Evolutionary conservation across 2,329 filamentous ascomycete genomes (phyloP).

Genomic region (Emergomyces pasteurianus): DNA sequence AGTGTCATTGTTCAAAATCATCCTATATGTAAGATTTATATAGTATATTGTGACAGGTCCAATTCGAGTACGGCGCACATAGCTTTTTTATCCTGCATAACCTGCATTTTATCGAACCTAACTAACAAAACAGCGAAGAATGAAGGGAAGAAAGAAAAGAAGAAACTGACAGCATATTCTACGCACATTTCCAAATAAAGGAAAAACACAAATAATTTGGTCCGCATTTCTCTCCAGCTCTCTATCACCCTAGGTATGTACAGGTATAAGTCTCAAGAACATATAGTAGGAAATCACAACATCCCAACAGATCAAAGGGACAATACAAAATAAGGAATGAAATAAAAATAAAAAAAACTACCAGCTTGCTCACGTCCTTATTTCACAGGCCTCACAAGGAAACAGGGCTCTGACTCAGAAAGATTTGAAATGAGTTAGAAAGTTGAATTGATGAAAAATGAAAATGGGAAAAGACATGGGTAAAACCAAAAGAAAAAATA

Average conservation of each 20-base stretch:
- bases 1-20: too few relatives aligned
- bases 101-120: too few relatives aligned
- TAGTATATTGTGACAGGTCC: too few relatives aligned
- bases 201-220: not conserved
- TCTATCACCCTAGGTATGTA: not conserved
- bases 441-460: not conserved
- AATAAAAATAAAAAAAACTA: not conserved
- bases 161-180: not conserved
- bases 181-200: not conserved
- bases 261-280: not conserved
- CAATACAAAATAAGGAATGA: not conserved
- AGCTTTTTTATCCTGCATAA: too few relatives aligned
- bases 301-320: not conserved
- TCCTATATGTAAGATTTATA: too few relatives aligned
- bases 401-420: not conserved
- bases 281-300: not conserved
- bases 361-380: not conserved
- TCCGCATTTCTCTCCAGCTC: not conserved
- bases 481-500: not conserved
- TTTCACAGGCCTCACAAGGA: not conserved
- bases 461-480: not conserved
- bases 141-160: too few relatives aligned
- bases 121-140: not conserved
- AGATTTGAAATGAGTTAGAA: not conserved
- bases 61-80: too few relatives aligned